phyloP scores from a whole-genome alignment of 2,329 filamentous ascomycete genomes.

The Scortechinia acanthostroma region DNA sequence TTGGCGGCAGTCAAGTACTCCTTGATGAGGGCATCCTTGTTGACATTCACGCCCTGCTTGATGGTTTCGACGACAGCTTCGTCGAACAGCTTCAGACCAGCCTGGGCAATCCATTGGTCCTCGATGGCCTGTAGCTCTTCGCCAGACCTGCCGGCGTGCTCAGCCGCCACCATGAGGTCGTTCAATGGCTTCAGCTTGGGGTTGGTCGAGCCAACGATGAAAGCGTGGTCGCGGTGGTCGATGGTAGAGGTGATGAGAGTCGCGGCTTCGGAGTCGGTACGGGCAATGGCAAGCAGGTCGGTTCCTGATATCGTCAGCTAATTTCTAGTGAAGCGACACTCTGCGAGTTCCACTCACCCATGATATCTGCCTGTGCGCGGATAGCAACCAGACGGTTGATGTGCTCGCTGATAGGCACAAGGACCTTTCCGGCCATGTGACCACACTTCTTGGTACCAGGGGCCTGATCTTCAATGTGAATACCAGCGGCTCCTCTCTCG shows the following conservation, averaged over 20 bases:
- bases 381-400: slow-evolving; percentile 97
- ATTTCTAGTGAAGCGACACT: no score
- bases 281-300: slow-evolving; percentile 83
- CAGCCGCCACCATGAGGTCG: slow-evolving; percentile 84
- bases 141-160: slow-evolving; percentile 74
- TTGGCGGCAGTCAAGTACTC: slow-evolving; percentile 63
- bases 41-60: slow-evolving; percentile 53
- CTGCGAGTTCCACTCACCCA: slow-evolving; percentile 67
- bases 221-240: slow-evolving; percentile 87
- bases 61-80: slow-evolving; percentile 83
- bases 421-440: slow-evolving; percentile 97
- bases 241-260: slow-evolving; percentile 96
- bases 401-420: slow-evolving; percentile 94
- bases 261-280: slow-evolving; percentile 94
- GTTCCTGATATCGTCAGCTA: slow-evolving; percentile 42
- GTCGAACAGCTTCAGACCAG: slow-evolving; percentile 79
- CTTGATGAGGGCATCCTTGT: slow-evolving; percentile 35
- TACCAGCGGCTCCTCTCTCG: slow-evolving; percentile 91
- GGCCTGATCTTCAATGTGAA: slow-evolving; percentile 97
- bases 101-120: slow-evolving; percentile 76
- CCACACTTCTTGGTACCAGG: slow-evolving; percentile 99
- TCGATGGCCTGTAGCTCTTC: slow-evolving; percentile 81
- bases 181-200: slow-evolving; percentile 74
- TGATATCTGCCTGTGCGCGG: slow-evolving; percentile 94
- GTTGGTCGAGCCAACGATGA: slow-evolving; percentile 87